A percentile compares a stretch with the other conserved stretches of the same genome.
phyloP scores from a whole-genome alignment of 139 green algal genomes.

The Eudorina sp. region DNA sequence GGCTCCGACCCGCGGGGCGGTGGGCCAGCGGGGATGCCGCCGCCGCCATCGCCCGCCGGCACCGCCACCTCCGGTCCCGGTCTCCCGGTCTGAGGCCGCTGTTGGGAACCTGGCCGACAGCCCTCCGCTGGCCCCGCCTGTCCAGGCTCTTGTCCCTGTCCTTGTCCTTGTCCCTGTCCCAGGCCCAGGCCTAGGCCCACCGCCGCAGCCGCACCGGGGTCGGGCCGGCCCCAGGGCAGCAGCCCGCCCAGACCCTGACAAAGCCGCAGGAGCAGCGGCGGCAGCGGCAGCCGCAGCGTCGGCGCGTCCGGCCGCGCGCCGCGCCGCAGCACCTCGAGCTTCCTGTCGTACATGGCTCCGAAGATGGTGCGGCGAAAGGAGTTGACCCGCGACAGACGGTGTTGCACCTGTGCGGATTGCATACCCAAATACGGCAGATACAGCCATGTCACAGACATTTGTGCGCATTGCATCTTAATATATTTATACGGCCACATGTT shows the following conservation, averaged over 20 bases:
- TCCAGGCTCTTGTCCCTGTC: too few relatives aligned
- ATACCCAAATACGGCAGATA: too few relatives aligned
- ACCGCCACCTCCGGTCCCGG: background rate
- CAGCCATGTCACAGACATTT: too few relatives aligned
- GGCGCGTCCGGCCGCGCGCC: background rate
- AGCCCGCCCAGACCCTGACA: background rate
- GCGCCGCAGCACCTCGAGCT: background rate
- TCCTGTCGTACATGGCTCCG: background rate
- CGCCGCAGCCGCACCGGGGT: too few relatives aligned
- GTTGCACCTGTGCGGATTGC: conserved; percentile 8
- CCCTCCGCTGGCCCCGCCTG: too few relatives aligned
- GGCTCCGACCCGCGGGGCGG: conserved; percentile 10
- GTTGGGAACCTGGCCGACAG: background rate
- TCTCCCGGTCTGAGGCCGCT: background rate
- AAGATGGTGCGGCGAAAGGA: background rate
- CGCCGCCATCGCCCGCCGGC: background rate
- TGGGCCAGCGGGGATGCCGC: conserved; percentile 57
- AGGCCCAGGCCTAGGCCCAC: too few relatives aligned
- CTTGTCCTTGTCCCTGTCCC: too few relatives aligned
- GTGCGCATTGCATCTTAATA: too few relatives aligned
- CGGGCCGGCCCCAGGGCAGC: background rate
- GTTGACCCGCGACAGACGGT: background rate
- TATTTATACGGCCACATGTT: too few relatives aligned
- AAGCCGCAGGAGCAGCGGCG: background rate
- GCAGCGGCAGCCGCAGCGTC: conserved; percentile 4